Base-by-base conservation (phyloP, 192 early-diverging fungal genomes). In the Coemansia sp. region DNA sequence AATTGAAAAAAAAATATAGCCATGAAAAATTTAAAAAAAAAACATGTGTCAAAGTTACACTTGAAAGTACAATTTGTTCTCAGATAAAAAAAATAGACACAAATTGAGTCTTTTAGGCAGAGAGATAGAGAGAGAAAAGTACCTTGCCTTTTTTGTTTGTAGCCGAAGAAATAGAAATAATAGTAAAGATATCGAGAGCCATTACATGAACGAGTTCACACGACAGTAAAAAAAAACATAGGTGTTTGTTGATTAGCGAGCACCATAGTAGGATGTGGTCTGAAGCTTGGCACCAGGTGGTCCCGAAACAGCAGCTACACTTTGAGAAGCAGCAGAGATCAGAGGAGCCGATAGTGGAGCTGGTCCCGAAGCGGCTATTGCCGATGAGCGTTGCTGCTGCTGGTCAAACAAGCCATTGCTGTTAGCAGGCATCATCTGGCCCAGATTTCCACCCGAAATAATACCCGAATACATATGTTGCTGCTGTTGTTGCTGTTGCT, bases 281-380 rank as follows among this genome's bases (percentile, higher is more conserved):
- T 58, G 55, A 17, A 58, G 55, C 55, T 58, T 58, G 29, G 44
- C 54, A 32, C 54, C 54, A 10, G 54, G 45, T 5, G 54, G 27
- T 14, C 46, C 46, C 3, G 29, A 40, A 20, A 40, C 39, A 40
- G 55, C 20, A 7, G 32, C 29, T 20, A 38, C 26, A n/a, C n/a
- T n/a, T n/a, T n/a, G n/a, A n/a, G n/a, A n/a, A 3, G 46, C 46
- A 33, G 26, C 33, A 4, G 46, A 34, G 3, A 38, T 28, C 13
- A 46, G 42, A 22, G 55, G 34, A 8, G 34, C 55, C 10, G 55
- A 49, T 15, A 42, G 29, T 19, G 55, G 36, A 5, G 20, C n/a
- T 42, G 35, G 29, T 14, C 37, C 46, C 25, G 39, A 17, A 17
- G 46, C 39, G 5, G 28, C 19, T 20, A 48, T 41, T 19, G 50